phyloP scores from a whole-genome alignment of 345 rosid species.

The Aurinia saxatilis region DNA sequence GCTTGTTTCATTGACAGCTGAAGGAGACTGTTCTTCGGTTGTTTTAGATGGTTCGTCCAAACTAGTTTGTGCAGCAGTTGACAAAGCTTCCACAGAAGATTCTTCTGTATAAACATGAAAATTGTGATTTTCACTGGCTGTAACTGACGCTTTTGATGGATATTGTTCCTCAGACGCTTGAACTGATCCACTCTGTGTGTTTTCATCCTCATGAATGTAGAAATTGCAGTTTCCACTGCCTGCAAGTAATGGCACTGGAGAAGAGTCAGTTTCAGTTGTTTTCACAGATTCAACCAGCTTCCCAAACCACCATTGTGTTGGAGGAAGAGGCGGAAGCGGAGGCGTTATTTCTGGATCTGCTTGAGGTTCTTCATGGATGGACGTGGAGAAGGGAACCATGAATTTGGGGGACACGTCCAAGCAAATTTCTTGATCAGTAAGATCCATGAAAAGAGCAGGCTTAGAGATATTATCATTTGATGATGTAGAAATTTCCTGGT shows the following conservation, averaged over 20 bases:
- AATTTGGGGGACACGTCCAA: conserved; percentile 1
- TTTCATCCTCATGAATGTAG: conserved; percentile 1
- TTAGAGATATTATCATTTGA: background rate
- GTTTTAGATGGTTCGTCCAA: background rate
- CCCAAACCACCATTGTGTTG: conserved; percentile 77
- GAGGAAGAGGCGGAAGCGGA: conserved; percentile 81
- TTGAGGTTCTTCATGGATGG: conserved; percentile 29
- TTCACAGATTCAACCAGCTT: conserved; percentile 21
- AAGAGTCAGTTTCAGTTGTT: background rate
- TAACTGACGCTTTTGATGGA: background rate
- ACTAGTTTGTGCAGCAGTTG: background rate
- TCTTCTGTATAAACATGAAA: background rate
- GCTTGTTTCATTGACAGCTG: background rate
- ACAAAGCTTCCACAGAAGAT: background rate
- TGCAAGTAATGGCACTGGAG: background rate
- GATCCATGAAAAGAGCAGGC: background rate
- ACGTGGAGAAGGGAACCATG: background rate
- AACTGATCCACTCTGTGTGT: background rate
- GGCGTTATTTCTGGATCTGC: conserved; percentile 42
- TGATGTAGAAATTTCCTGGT: background rate
- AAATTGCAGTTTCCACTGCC: background rate
- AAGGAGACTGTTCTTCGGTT: background rate
- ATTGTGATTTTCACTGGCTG: background rate
- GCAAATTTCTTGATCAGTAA: conserved; percentile 3
- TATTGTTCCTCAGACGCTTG: background rate